A percentile compares a stretch with the other conserved stretches of the same genome.
phyloP scores from a whole-genome alignment of 2,329 filamentous ascomycete genomes.

The Herpotrichia juniperi region DNA sequence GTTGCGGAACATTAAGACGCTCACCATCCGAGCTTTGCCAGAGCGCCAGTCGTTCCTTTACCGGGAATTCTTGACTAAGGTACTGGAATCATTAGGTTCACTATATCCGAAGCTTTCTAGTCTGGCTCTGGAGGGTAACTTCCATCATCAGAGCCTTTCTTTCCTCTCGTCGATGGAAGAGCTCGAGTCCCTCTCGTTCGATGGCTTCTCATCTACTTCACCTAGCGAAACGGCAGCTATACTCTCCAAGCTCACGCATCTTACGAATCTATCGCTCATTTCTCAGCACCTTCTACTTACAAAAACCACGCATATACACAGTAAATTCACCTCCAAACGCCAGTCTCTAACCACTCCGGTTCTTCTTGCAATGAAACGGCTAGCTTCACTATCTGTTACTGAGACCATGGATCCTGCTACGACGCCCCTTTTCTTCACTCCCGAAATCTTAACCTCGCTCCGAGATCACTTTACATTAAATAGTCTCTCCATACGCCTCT shows the following conservation, averaged over 20 bases:
- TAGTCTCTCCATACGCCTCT: conserved; percentile 21
- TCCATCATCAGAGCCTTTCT: conserved; percentile 25
- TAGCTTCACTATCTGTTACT: conserved; percentile 25
- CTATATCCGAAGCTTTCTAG: conserved; percentile 22
- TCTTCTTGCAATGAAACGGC: conserved; percentile 18
- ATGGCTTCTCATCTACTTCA: conserved; percentile 30
- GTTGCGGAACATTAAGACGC: conserved; percentile 23
- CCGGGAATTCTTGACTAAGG: conserved; percentile 24
- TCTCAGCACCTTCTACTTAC: conserved; percentile 22
- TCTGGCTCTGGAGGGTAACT: conserved; percentile 30
- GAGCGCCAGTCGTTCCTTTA: conserved; percentile 32
- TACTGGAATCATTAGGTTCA: conserved; percentile 20
- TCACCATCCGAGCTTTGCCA: conserved; percentile 25
- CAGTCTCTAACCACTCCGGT: conserved; percentile 24
- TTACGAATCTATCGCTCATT: conserved; percentile 28
- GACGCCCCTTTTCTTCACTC: conserved; percentile 24
- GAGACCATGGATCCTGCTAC: conserved; percentile 12
- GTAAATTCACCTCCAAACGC: conserved; percentile 17
- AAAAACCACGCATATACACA: conserved; percentile 8
- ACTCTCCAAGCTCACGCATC: conserved; percentile 21
- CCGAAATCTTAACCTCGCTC: conserved; percentile 24
- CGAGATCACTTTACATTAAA: conserved; percentile 21
- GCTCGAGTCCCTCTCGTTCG: conserved; percentile 31
- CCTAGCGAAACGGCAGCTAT: conserved; percentile 23
- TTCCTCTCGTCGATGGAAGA: conserved; percentile 22